phyloP scores from a whole-genome alignment of 306 rosid species.

The Chamaecrista fasciculata region DNA sequence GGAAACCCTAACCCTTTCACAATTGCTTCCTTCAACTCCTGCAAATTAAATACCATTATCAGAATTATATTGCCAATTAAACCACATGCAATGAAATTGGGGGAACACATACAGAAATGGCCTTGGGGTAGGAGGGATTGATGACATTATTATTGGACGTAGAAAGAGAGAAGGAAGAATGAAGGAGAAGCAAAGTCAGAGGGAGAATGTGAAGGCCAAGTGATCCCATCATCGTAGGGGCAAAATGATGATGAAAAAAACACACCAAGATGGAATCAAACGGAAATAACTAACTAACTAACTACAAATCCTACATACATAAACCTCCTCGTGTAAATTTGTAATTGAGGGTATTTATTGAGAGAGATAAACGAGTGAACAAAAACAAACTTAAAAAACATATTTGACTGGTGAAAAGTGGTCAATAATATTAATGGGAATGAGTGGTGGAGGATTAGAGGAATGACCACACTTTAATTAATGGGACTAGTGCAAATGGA shows the following conservation, averaged over 20 bases:
- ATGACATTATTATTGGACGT: too few relatives aligned
- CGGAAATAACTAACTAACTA: not conserved
- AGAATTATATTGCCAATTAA: too few relatives aligned
- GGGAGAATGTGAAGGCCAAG: slow-evolving; percentile 14
- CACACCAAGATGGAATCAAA: not conserved
- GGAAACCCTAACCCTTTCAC: slow-evolving; percentile 74
- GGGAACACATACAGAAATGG: slow-evolving; percentile 52
- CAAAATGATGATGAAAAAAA: too few relatives aligned
- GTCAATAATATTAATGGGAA: not conserved
- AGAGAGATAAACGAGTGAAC: too few relatives aligned
- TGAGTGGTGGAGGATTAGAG: slow-evolving; percentile 27
- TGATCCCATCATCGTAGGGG: slow-evolving; percentile 8
- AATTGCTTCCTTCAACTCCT: slow-evolving; percentile 86
- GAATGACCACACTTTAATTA: too few relatives aligned
- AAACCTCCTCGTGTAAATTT: too few relatives aligned
- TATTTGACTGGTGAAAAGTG: not conserved
- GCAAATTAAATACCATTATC: not conserved
- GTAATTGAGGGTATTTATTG: too few relatives aligned
- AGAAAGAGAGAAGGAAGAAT: too few relatives aligned
- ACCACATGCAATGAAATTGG: too few relatives aligned
- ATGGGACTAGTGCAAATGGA: too few relatives aligned
- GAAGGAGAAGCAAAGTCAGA: slow-evolving; percentile 22
- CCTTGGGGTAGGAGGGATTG: slow-evolving; percentile 49
- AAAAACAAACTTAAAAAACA: too few relatives aligned
- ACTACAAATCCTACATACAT: too few relatives aligned